Evolutionary conservation across 805 yeast species (phyloP).

Genomic region (Candida gorgasii): DNA sequence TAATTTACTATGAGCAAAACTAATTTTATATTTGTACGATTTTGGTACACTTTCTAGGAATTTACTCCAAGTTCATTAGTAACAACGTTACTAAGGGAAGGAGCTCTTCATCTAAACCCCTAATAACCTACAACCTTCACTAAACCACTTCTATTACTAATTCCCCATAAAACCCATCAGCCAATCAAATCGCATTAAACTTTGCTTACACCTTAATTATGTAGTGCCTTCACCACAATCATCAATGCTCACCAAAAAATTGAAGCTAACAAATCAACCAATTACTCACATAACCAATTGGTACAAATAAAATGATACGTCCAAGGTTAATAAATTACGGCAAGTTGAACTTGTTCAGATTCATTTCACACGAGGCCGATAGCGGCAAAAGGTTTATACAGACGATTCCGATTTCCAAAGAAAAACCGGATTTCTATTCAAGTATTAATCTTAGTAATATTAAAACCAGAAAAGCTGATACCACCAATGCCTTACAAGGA

Average conservation of each 20-base stretch:
- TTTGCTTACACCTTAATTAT: slow-evolving; percentile 15
- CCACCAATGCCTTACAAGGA: slow-evolving; percentile 15
- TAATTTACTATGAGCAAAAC: no score
- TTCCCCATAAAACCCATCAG: neutral
- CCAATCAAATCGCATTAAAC: slow-evolving; percentile 16
- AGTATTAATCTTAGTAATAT: slow-evolving; percentile 20
- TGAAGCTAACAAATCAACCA: no score
- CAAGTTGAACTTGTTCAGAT: slow-evolving; percentile 6
- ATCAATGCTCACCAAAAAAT: slow-evolving; percentile 3
- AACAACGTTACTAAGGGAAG: no score
- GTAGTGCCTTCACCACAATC: slow-evolving; percentile 5
- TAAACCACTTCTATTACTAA: no score
- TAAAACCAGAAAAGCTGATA: slow-evolving; percentile 15
- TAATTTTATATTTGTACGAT: no score
- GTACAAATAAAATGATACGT: slow-evolving; percentile 14
- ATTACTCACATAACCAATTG: no score
- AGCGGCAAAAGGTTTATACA: slow-evolving; percentile 35
- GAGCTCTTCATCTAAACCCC: no score
- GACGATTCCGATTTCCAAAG: slow-evolving; percentile 29
- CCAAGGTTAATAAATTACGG: slow-evolving; percentile 8
- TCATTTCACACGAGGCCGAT: slow-evolving; percentile 13
- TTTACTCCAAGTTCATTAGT: no score
- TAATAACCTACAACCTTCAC: no score
- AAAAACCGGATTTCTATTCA: slow-evolving; percentile 22
- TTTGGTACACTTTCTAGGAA: no score